phyloP scores from a whole-genome alignment of 1,139 yeast species.

The Zygosaccharomyces sapae region DNA sequence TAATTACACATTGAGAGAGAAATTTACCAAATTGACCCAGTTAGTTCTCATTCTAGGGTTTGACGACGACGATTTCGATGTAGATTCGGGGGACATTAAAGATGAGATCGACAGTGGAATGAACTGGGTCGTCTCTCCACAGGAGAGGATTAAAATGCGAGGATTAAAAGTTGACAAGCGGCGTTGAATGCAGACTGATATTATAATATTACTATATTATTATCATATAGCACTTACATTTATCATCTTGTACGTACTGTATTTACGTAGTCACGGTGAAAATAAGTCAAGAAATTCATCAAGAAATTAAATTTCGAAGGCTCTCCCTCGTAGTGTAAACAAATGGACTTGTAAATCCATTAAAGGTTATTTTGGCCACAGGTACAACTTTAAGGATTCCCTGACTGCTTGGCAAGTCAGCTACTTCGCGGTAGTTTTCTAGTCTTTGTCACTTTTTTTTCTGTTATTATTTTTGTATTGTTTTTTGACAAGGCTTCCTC shows the following conservation, averaged over 20 bases:
- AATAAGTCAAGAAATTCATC: constrained; percentile 7
- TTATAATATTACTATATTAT: constrained; percentile 3
- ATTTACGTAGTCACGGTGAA: constrained; percentile 6
- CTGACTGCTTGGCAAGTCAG: constrained; percentile 10
- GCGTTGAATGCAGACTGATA: constrained; percentile 11
- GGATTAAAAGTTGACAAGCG: constrained; percentile 45
- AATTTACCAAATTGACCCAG: constrained; percentile 78
- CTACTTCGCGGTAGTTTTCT: constrained; percentile 8
- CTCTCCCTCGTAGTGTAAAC: constrained; percentile 15
- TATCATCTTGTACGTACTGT: constrained; percentile 5
- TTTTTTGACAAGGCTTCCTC: not conserved
- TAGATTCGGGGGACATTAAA: constrained; percentile 36
- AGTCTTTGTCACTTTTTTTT: constrained; percentile 2
- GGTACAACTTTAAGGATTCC: constrained; percentile 4
- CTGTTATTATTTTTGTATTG: not conserved
- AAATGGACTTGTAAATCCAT: constrained; percentile 6
- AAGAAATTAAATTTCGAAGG: constrained; percentile 10
- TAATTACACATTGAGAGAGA: constrained; percentile 68
- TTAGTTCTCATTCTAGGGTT: constrained; percentile 74
- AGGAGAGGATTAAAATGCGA: constrained; percentile 62
- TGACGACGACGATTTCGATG: constrained; percentile 70
- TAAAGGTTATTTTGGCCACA: constrained; percentile 3
- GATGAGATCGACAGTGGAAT: constrained; percentile 46
- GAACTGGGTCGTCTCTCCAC: constrained; percentile 77
- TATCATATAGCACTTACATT: not conserved